These are phyloP conservation scores for Epichloe sibirici DNA, from an alignment of 2,329 filamentous ascomycete genomes.

Conservation along the genomic window DNA sequence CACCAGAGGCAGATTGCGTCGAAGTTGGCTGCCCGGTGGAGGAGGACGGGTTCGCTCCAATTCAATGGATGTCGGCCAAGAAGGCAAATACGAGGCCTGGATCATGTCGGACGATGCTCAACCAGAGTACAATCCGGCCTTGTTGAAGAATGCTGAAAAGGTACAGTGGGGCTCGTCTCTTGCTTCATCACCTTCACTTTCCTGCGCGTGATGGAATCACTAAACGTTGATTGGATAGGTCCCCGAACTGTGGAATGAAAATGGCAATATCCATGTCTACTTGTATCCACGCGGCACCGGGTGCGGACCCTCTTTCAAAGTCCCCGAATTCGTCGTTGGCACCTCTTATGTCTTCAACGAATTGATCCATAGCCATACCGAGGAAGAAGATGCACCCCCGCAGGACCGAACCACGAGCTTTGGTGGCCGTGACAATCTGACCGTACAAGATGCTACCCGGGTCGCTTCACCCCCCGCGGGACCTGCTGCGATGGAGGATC, in stretches of 20 bases:
- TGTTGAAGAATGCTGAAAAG: slow-evolving; percentile 42
- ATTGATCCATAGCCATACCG: slow-evolving; percentile 30
- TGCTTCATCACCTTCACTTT: background rate
- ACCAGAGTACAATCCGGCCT: slow-evolving; percentile 43
- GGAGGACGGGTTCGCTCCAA: slow-evolving; percentile 36
- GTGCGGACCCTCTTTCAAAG: slow-evolving; percentile 46
- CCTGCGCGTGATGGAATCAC: background rate
- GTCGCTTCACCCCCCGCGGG: slow-evolving; percentile 25
- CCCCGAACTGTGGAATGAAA: slow-evolving; percentile 54
- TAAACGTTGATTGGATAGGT: slow-evolving; percentile 29
- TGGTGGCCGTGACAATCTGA: slow-evolving; percentile 33
- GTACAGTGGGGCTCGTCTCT: slow-evolving; percentile 18
- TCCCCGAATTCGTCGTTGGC: slow-evolving; percentile 40
- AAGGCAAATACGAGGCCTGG: slow-evolving; percentile 33
- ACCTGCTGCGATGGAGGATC: slow-evolving; percentile 23
- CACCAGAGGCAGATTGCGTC: slow-evolving; percentile 32
- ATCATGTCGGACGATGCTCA: slow-evolving; percentile 38
- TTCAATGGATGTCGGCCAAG: slow-evolving; percentile 24
- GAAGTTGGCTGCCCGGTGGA: slow-evolving; percentile 41
- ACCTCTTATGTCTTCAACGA: slow-evolving; percentile 43
- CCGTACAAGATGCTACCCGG: slow-evolving; percentile 36
- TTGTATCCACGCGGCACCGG: slow-evolving; percentile 39
- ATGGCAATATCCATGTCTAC: slow-evolving; percentile 44
- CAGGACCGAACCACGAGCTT: slow-evolving; percentile 24
- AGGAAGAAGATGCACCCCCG: slow-evolving; percentile 20